These are phyloP conservation scores for Porcisia deanei DNA, from an alignment of 208 protist species.

Conservation along the genomic window DNA sequence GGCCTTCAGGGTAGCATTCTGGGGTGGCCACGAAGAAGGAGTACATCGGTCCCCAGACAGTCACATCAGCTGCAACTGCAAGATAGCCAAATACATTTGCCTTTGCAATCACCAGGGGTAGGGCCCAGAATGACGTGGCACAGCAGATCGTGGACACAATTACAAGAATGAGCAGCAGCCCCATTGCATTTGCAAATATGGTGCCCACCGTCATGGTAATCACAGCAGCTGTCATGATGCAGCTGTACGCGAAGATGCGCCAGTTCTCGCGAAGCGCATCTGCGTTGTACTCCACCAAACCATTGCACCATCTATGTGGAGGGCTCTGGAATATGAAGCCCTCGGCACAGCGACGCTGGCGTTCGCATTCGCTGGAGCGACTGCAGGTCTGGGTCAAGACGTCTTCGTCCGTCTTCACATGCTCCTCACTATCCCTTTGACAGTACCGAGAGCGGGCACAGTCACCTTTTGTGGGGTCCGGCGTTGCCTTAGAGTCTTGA, in stretches of 20 bases:
- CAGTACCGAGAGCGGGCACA: no score
- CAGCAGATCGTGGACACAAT: conserved; percentile 45
- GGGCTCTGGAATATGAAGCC: no score
- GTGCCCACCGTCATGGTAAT: conserved; percentile 44
- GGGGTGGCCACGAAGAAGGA: conserved; percentile 46
- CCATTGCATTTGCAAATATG: conserved; percentile 38
- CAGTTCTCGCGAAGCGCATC: background rate
- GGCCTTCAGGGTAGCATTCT: conserved; percentile 42
- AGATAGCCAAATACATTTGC: conserved; percentile 65
- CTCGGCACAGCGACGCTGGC: background rate
- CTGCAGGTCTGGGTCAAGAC: no score
- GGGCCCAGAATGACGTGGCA: conserved; percentile 48
- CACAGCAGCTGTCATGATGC: conserved; percentile 47
- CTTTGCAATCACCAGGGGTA: conserved; percentile 62
- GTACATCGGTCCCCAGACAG: conserved; percentile 39
- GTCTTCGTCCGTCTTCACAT: no score
- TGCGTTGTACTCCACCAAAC: no score
- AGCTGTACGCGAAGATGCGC: conserved; percentile 30
- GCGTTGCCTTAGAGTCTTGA: no score
- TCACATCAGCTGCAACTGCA: conserved; percentile 38
- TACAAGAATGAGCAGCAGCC: conserved; percentile 38
- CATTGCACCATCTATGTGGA: no score
- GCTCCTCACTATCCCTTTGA: no score
- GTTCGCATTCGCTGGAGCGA: background rate
- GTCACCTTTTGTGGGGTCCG: no score